phyloP scores from a whole-genome alignment of 352 stramenopile species.

The Thalassiosira hispida region DNA sequence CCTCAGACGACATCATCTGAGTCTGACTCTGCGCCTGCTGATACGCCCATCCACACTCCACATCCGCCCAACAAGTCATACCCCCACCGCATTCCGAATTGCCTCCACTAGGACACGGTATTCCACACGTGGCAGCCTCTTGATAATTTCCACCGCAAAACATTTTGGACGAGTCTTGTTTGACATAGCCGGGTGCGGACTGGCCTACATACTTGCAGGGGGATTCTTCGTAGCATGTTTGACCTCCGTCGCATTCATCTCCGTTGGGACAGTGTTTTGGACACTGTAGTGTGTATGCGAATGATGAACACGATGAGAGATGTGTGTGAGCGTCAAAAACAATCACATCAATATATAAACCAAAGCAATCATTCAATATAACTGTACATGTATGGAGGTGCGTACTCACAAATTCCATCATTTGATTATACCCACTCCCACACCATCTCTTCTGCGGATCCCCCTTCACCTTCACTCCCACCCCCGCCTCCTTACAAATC shows the following conservation, averaged over 20 bases:
- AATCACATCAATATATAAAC: no score
- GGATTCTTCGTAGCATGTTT: conserved; percentile 38
- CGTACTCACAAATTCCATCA: conserved; percentile 11
- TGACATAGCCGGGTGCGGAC: not conserved
- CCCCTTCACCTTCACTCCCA: conserved; percentile 45
- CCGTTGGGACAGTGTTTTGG: conserved; percentile 31
- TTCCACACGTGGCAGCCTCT: conserved; percentile 9
- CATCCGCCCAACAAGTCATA: conserved; percentile 34
- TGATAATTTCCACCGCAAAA: conserved; percentile 34
- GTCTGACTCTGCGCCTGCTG: not conserved
- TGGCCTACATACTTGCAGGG: conserved; percentile 22
- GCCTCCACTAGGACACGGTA: conserved; percentile 28
- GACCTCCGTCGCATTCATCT: conserved; percentile 29
- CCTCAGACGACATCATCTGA: not conserved
- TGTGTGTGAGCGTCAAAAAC: not conserved
- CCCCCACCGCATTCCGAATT: conserved; percentile 24
- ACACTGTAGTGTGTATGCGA: conserved; percentile 4
- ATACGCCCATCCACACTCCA: conserved; percentile 22
- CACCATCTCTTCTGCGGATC: conserved; percentile 31
- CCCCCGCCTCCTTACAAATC: conserved; percentile 28
- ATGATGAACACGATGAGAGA: not conserved
- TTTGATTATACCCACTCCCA: conserved; percentile 16
- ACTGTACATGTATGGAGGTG: not conserved
- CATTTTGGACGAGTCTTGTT: conserved; percentile 41
- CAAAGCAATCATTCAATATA: no score